Evolutionary conservation across 208 protist genomes (phyloP).

Genomic region (Borovskyia barvae): DNA sequence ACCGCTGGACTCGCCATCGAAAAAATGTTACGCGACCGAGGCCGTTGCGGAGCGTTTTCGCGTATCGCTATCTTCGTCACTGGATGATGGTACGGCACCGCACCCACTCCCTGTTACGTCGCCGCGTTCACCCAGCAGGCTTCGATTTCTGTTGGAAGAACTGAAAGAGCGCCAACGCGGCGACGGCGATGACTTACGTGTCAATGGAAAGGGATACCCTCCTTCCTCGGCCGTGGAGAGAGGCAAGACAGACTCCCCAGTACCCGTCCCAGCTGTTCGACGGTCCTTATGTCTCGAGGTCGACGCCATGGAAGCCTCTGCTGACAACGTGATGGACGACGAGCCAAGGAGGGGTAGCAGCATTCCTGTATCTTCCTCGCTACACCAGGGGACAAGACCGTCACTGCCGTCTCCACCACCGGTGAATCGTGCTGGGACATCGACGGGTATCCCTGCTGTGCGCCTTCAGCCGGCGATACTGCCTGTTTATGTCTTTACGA

Average conservation of each 20-base stretch:
- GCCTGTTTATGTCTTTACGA: slow-evolving; percentile 71
- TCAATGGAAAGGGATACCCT: too few species aligned
- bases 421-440: not conserved
- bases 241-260: too few species aligned
- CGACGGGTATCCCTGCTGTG: not conserved
- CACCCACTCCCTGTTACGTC: not conserved
- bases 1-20: too few species aligned
- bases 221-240: too few species aligned
- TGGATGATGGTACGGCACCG: not conserved
- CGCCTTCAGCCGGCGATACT: slow-evolving; percentile 31
- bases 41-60: slow-evolving; percentile 20
- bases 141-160: slow-evolving; percentile 17
- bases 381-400: too few species aligned
- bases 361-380: too few species aligned
- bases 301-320: slow-evolving; percentile 15
- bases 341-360: too few species aligned
- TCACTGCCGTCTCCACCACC: not conserved
- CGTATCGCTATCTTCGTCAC: not conserved
- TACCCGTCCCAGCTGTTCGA: slow-evolving; percentile 1
- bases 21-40: too few species aligned
- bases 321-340: too few species aligned
- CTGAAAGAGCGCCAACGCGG: not conserved
- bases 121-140: not conserved
- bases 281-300: slow-evolving; percentile 20
- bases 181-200: not conserved